Evolutionary conservation across 192 early-diverging fungal genomes (phyloP).

Genomic region (Gaertneriomyces sp.): DNA sequence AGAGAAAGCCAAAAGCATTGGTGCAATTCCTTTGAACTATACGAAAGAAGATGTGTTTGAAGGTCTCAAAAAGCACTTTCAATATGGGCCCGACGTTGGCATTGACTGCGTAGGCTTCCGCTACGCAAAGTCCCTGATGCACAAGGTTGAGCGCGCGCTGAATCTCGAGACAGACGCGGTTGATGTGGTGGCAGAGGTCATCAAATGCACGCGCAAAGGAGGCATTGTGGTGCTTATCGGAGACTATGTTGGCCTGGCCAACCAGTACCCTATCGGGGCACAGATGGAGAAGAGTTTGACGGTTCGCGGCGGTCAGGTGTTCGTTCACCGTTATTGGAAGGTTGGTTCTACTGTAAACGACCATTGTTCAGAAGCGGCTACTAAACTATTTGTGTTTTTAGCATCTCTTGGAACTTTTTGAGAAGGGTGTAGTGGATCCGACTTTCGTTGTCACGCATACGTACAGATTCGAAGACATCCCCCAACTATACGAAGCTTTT

Average conservation of each 20-base stretch:
- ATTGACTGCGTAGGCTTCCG: conserved; percentile 53
- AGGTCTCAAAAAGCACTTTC: conserved; percentile 31
- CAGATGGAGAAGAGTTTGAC: conserved; percentile 29
- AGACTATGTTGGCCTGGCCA: conserved; percentile 41
- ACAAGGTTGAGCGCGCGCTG: conserved; percentile 41
- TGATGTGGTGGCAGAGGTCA: conserved; percentile 43
- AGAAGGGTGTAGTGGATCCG: conserved; percentile 42
- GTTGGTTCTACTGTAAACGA: not conserved
- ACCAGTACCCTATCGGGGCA: conserved; percentile 27
- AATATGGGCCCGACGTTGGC: conserved; percentile 42
- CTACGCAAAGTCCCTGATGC: conserved; percentile 45
- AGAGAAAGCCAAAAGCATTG: conserved; percentile 29
- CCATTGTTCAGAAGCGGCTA: not conserved
- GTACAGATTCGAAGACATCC: conserved; percentile 36
- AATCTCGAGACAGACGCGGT: conserved; percentile 51
- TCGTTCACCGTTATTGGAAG: conserved; percentile 47
- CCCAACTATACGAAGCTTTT: conserved; percentile 41
- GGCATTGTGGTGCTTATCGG: conserved; percentile 47
- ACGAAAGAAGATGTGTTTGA: conserved; percentile 26
- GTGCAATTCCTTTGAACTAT: conserved; percentile 27
- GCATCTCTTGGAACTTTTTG: conserved; percentile 29
- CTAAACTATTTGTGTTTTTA: not conserved
- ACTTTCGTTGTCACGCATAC: conserved; percentile 46
- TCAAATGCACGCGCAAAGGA: conserved; percentile 39
- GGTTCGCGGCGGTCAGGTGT: conserved; percentile 39